Percentiles rank a stretch among this genome's conserved stretches.
These are phyloP conservation scores for Vitis hybrid DNA, from an alignment of 177 flowering plant species.

Conservation along the genomic window DNA sequence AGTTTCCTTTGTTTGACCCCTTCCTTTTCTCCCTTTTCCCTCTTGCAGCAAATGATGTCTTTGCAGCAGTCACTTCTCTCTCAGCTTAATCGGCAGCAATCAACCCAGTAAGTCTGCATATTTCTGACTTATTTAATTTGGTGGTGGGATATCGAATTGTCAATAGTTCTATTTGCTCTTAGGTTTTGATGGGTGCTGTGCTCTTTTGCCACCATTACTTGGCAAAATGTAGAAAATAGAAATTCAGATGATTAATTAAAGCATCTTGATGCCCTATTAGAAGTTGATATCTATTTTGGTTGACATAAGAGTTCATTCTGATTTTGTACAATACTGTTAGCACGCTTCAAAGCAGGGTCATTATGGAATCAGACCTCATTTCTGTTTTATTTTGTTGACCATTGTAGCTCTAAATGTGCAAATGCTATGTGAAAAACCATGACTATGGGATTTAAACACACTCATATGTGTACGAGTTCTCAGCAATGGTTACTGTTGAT, in stretches of 20 bases:
- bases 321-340: no score
- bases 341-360: no score
- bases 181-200: no score
- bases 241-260: background rate
- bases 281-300: background rate
- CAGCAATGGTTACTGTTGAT: background rate
- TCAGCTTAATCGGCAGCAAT: constrained; percentile 37
- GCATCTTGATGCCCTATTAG: background rate
- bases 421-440: no score
- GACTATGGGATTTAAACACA: no score
- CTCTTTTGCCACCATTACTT: background rate
- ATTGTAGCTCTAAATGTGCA: no score
- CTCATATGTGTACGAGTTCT: no score
- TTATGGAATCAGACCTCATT: no score
- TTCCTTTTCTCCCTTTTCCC: constrained; percentile 6
- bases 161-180: background rate
- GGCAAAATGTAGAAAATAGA: background rate
- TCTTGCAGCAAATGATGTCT: constrained; percentile 53
- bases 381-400: no score
- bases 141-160: background rate
- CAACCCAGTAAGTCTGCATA: constrained; percentile 43
- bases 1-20: background rate
- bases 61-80: constrained; percentile 55
- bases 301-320: background rate
- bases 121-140: background rate